Evolutionary conservation across 306 rosid species (phyloP).

Genomic region (Sindora glabra): DNA sequence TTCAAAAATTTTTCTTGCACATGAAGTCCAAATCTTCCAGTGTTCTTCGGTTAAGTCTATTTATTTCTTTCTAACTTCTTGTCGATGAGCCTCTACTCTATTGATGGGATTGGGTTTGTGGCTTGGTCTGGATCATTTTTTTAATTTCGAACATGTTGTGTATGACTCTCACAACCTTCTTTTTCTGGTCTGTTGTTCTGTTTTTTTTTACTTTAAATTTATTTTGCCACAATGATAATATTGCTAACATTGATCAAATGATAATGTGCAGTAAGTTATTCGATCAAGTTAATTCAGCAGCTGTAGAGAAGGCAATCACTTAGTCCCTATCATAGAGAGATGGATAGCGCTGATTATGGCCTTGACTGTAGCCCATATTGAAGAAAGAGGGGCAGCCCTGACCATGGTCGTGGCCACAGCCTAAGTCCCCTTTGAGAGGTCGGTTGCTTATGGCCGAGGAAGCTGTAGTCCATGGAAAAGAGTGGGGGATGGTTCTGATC

Average conservation of each 20-base stretch:
- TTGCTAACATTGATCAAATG: slow-evolving; percentile 8
- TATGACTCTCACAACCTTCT: no score
- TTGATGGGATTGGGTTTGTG: no score
- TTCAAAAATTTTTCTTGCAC: no score
- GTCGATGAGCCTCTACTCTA: no score
- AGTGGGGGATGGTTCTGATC: slow-evolving; percentile 42
- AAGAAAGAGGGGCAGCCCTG: slow-evolving; percentile 74
- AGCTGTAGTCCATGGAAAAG: slow-evolving; percentile 57
- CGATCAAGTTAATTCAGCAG: slow-evolving; percentile 90
- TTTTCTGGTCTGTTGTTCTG: neutral
- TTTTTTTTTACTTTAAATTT: no score
- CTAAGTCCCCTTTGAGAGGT: no score
- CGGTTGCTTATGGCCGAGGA: slow-evolving; percentile 51
- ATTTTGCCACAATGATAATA: neutral
- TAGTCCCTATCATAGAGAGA: slow-evolving; percentile 81
- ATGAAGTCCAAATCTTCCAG: no score
- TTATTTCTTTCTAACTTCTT: neutral
- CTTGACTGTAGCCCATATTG: slow-evolving; percentile 62
- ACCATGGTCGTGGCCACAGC: slow-evolving; percentile 62
- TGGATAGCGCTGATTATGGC: slow-evolving; percentile 98
- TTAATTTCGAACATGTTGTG: no score
- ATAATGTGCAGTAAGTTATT: slow-evolving; percentile 71
- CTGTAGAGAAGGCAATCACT: slow-evolving; percentile 75
- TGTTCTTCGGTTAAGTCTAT: neutral
- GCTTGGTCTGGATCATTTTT: no score